Base-by-base conservation (phyloP, 352 stramenopile genomes). In the Phytophthora hibernalis region DNA sequence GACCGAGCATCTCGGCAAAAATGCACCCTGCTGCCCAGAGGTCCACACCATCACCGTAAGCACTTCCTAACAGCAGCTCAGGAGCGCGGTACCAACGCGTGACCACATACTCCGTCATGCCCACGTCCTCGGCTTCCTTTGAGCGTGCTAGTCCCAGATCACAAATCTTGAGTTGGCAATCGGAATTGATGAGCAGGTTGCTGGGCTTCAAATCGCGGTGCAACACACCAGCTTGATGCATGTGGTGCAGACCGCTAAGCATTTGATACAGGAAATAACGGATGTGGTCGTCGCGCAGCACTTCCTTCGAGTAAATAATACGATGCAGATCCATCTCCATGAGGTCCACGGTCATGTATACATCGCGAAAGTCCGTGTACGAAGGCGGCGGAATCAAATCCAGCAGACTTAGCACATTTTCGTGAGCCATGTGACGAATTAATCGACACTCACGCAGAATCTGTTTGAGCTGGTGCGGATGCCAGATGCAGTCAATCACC, bases 151-250 rank as follows among this genome's bases (percentile, higher is more conserved):
- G 81, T 20, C 96, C 96, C 43, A 99, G 91, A 66, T 99, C 96
- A 76, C 96, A 98, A 65, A 99, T 97, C 75, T 98, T 98, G 38
- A 99, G 83, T 69, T 98, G 83, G 53, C 96, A 99, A 67, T 99
- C 98, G 16, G 87, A 95, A 66, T 96, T 96, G 61, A 95, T 91
- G 35, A 96, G 87, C 66, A 96, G 48, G 38, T 96, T 96, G 59
- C 87, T 95, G 0, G 89, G 89, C 69, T 96, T 96, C 7, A 96
- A 63, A 66, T 96, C 89, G 37, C 89, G 87, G 67, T 96, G 89
- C 47, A 96, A 69, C 42, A 96, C 86, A 16, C 87, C 89, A 16
- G 85, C 86, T 24, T 81, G 87, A 68, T 96, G 89, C 89, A 96
- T 96, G 76, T 96, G 87, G 55, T 82, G 84, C 54, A 96, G 68